These are phyloP conservation scores for Neurospora intermedia DNA, from an alignment of 495 filamentous ascomycete species.

Conservation along the genomic window DNA sequence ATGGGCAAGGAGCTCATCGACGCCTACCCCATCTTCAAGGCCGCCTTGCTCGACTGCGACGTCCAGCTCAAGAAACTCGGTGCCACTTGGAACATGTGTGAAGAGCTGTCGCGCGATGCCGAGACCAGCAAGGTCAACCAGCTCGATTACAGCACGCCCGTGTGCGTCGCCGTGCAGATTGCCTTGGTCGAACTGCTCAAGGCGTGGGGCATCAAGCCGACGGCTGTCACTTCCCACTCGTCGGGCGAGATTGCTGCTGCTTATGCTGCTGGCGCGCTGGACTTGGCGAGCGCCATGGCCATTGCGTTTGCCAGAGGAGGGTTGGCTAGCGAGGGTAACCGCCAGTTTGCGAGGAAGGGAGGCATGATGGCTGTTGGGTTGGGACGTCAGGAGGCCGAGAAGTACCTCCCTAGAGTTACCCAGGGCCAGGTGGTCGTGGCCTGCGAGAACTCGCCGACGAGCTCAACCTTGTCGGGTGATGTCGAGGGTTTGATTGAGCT, in stretches of 20 bases:
- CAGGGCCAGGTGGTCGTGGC: conserved; percentile 26
- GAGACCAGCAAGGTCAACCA: conserved; percentile 15
- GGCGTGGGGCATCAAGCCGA: conserved; percentile 39
- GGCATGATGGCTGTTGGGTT: conserved; percentile 37
- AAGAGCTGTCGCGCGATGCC: conserved; percentile 19
- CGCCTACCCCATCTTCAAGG: conserved; percentile 20
- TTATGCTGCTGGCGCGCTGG: conserved; percentile 33
- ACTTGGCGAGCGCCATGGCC: conserved; percentile 33
- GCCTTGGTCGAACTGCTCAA: conserved; percentile 43
- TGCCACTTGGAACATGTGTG: conserved; percentile 15
- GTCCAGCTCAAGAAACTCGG: conserved; percentile 22
- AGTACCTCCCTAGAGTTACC: conserved; percentile 17
- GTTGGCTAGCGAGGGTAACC: conserved; percentile 12
- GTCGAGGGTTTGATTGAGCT: conserved; percentile 23
- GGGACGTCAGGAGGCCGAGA: conserved; percentile 10
- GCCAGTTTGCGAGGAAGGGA: conserved; percentile 18
- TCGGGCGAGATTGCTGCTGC: conserved; percentile 54
- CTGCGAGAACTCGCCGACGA: conserved; percentile 38
- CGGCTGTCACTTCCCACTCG: conserved; percentile 48
- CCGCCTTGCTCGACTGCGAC: conserved; percentile 18
- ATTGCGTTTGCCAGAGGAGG: conserved; percentile 32
- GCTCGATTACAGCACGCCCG: conserved; percentile 30
- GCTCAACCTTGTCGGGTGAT: conserved; percentile 37
- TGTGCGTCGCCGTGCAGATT: conserved; percentile 40
- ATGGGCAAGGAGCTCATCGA: conserved; percentile 42